Percentiles rank a stretch among this genome's conserved stretches.
These are phyloP conservation scores for Chionographis japonica DNA, from an alignment of 106 monocot genomes.

Conservation along the genomic window DNA sequence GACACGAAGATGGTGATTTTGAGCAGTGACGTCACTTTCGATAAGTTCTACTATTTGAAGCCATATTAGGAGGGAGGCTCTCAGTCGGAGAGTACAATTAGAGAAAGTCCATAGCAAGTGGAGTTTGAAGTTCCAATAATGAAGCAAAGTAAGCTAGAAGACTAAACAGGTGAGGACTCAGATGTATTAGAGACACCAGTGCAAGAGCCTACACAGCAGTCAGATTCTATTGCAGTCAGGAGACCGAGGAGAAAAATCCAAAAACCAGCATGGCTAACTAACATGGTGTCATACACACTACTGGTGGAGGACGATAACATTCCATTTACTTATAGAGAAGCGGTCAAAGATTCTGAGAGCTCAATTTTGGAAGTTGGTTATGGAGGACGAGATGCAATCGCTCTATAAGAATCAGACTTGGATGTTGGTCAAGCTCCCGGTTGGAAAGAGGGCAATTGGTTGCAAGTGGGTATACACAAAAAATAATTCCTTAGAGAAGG, in stretches of 20 bases:
- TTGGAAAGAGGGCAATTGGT: neutral
- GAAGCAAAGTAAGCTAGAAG: too few relatives aligned
- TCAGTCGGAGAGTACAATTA: neutral
- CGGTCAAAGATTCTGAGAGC: neutral
- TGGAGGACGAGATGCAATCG: neutral
- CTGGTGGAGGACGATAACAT: too few relatives aligned
- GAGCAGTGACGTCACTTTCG: neutral
- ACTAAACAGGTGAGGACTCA: too few relatives aligned
- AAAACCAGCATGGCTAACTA: too few relatives aligned
- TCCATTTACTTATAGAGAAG: neutral
- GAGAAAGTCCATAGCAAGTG: too few relatives aligned
- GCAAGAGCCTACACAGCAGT: too few relatives aligned
- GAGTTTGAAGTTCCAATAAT: too few relatives aligned
- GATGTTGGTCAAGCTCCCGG: neutral
- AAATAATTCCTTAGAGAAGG: neutral
- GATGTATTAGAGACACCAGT: too few relatives aligned
- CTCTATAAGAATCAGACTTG: neutral
- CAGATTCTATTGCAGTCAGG: too few relatives aligned
- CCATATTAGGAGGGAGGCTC: too few relatives aligned
- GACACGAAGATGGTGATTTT: neutral
- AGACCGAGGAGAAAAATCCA: too few relatives aligned
- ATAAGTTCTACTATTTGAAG: neutral
- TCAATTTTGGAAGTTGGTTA: neutral
- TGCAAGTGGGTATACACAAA: neutral
- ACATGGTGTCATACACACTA: too few relatives aligned